These are phyloP conservation scores for Epithemia pelagica DNA, from an alignment of 108 stramenopile species.

Conservation along the genomic window DNA sequence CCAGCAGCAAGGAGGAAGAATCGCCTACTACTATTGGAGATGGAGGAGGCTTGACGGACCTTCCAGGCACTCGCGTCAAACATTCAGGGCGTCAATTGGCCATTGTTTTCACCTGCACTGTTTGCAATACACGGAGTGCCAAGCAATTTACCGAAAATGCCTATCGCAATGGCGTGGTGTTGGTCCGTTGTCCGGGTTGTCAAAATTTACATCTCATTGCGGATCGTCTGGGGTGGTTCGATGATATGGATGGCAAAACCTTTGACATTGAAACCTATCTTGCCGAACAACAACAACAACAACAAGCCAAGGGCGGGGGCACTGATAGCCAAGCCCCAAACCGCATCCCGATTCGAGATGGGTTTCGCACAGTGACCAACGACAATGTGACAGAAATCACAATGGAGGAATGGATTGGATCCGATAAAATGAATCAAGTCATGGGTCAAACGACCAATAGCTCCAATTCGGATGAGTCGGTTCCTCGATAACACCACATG, in stretches of 20 bases:
- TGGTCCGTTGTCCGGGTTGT: constrained; percentile 92
- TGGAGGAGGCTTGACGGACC: not conserved
- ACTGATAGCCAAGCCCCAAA: constrained; percentile 66
- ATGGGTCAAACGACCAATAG: not conserved
- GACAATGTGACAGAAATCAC: constrained; percentile 75
- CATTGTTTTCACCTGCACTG: constrained; percentile 86
- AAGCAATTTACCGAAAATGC: constrained; percentile 91
- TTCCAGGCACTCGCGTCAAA: constrained; percentile 35
- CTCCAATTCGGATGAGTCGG: too few species aligned
- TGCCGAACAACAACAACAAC: constrained; percentile 23
- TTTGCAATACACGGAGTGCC: constrained; percentile 94
- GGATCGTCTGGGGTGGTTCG: constrained; percentile 83
- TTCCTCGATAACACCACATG: too few species aligned
- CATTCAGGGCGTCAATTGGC: constrained; percentile 70
- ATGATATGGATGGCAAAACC: constrained; percentile 16
- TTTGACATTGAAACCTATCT: constrained; percentile 6
- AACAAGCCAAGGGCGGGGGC: not conserved
- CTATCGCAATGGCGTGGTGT: constrained; percentile 90
- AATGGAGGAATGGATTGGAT: constrained; percentile 62
- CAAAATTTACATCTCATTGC: constrained; percentile 93
- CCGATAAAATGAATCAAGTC: constrained; percentile 14
- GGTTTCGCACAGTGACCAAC: constrained; percentile 52
- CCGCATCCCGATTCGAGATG: constrained; percentile 50
- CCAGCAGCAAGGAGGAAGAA: too few species aligned
- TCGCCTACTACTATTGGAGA: too few species aligned